Evolutionary conservation across 768 basidiomycete genomes (phyloP), one percentile per base, ranked within the genome.

Genomic region (Serendipita sp.): DNA sequence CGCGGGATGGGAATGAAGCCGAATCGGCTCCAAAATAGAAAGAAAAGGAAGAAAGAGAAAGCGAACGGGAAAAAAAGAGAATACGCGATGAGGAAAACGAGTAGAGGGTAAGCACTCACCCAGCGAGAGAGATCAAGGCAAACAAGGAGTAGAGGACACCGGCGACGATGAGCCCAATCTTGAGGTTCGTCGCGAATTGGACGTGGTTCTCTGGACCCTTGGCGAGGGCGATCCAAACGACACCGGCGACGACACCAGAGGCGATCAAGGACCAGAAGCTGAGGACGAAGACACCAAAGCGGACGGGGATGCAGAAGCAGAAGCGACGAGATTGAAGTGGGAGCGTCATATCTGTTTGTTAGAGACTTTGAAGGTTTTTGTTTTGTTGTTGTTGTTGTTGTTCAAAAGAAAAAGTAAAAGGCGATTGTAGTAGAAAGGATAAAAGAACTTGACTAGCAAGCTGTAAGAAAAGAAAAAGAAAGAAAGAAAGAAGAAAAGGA

Each of bases 281-380:
- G 76, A 83, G 78, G 48, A 79, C 68, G 50, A 82, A 74, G 36
- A 86, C 83, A 37, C 86, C 83, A 3, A 80, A 64, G 64, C 85
- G 78, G 3, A 84, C 82, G 33, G 83, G 83, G 66, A 86, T 70
- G 67, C 84, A 84, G 67, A 76, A 84, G 69, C 85, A 86, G 70
- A 80, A 85, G 15, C 53, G 63, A 13, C 64, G 50, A 29, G 64
- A 50, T 60, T 23, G 55, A 5, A 31, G 16, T 60, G 55, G 23
- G 55, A 36, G 23, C 23, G 55, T 60, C 55, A 60, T 60, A 11
- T 27, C 31, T 29, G 10, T 60, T 4, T 8, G 23, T 60, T 29
- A 10, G 16, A 11, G 52, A 60, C 34, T 60, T 60, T 5, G 37
- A 13, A 40, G 37, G 13, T 6, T 52, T 31, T 52, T 52, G 48